These are phyloP conservation scores for Hamigera avellanea DNA, from an alignment of 495 filamentous ascomycete species.

Conservation along the genomic window DNA sequence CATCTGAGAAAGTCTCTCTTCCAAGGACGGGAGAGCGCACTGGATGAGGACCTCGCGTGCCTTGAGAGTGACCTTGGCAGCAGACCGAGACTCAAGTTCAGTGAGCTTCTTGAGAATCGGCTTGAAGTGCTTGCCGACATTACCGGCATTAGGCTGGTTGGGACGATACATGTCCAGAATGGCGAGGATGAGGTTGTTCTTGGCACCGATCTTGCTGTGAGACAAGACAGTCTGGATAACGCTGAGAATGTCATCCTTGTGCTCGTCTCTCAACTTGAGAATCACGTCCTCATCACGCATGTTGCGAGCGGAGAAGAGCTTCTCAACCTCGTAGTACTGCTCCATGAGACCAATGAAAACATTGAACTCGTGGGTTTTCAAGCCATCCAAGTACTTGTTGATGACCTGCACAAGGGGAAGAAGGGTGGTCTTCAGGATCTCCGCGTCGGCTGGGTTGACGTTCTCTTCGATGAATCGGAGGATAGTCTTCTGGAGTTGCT, in stretches of 20 bases:
- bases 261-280: conserved; percentile 84
- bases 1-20: conserved; percentile 92
- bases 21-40: conserved; percentile 87
- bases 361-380: conserved; percentile 82
- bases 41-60: conserved; percentile 95
- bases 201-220: conserved; percentile 80
- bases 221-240: conserved; percentile 85
- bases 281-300: conserved; percentile 90
- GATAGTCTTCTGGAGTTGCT: conserved; percentile 73
- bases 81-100: conserved; percentile 79
- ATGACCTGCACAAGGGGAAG: conserved; percentile 73
- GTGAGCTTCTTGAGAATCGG: conserved; percentile 73
- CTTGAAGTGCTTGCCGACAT: conserved; percentile 81
- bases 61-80: conserved; percentile 93
- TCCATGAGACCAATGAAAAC: conserved; percentile 69
- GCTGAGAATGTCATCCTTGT: conserved; percentile 78
- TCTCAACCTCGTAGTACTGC: conserved; percentile 73
- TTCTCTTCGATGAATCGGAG: conserved; percentile 85
- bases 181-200: conserved; percentile 88
- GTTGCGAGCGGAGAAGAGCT: conserved; percentile 72
- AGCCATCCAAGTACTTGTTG: conserved; percentile 70
- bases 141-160: conserved; percentile 81
- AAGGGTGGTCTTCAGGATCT: conserved; percentile 60
- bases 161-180: conserved; percentile 91
- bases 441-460: conserved; percentile 53